Base-by-base conservation (phyloP, 2,329 filamentous ascomycete species). In the Chalaropsis ovoidea region DNA sequence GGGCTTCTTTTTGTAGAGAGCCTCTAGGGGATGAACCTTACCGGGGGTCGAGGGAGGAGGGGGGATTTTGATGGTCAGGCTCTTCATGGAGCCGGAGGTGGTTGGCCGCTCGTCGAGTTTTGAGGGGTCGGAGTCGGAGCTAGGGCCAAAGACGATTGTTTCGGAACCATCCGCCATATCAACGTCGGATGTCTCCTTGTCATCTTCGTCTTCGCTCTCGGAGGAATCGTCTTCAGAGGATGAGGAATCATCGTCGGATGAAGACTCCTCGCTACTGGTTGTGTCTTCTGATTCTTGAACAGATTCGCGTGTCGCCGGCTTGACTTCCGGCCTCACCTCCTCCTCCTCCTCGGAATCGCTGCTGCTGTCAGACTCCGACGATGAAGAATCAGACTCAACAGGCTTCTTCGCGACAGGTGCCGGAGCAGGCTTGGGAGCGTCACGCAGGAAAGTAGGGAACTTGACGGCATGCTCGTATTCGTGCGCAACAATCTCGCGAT, bases 381-480 rank as follows among this genome's bases (percentile, higher is more conserved):
- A 61, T 7, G 61, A 64, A n/a, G 62, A 54, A 4, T 45, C 42
- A 47, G 67, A 65, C 17, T 69, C 68, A 1, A 65, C 64, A 22
- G 69, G 64, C 41, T 70, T 69, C 47, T 69, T 69, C 1, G 61
- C 41, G 15, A 68, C 68, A 1, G 69, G 67, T 4, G 71, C 70
- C 1, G 66, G 58, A 43, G 70, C 70, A 27, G 68, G 67, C 62
- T 71, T 74, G 69, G 65, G 70, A 1, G 70, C 58, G 5, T 80
- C 78, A 73, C 89, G 90, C 67, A 96, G 75, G 72, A 96, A 96
- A 3, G 83, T 88, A 0, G 91, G 89, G 69, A 90, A 87, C 71
- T 90, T 93, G 45, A 84, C 85, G 7, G 88, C 91, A 73, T 90
- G 91, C 70, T 88, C 84, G 72, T 96, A 97, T 73, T 99, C 94